These are phyloP conservation scores for Kalanchoe fedtschenkoi DNA, from an alignment of 164 flowering plant genomes.

Conservation along the genomic window DNA sequence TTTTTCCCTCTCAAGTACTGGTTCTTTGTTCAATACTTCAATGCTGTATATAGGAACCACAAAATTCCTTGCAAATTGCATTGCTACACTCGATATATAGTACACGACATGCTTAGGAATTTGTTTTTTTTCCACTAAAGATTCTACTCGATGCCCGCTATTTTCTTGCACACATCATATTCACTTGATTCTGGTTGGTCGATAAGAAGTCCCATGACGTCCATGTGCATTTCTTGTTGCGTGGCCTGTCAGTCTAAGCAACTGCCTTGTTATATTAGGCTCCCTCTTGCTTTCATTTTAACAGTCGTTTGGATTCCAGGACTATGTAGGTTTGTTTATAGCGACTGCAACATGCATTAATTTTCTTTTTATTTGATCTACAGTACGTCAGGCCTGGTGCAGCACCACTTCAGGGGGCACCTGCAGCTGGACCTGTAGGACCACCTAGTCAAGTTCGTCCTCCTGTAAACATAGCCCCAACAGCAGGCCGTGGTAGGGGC, in stretches of 20 bases:
- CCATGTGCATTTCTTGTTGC: background rate
- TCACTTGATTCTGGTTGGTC: background rate
- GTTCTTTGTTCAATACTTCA: too few species aligned
- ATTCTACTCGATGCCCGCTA: background rate
- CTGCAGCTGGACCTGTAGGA: constrained; percentile 40
- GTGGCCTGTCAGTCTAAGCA: background rate
- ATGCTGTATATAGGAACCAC: background rate
- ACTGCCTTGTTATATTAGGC: background rate
- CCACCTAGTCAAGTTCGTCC: constrained; percentile 78
- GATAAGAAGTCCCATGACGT: background rate
- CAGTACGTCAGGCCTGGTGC: constrained; percentile 99
- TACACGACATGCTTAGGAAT: background rate
- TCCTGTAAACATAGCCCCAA: constrained; percentile 9
- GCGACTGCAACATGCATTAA: background rate
- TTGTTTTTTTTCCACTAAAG: background rate
- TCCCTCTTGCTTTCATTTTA: background rate
- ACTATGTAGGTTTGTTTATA: background rate
- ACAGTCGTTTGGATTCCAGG: background rate
- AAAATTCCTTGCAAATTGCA: too few species aligned
- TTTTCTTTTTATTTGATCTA: constrained; percentile 14
- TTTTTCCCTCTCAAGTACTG: too few species aligned
- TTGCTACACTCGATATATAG: background rate
- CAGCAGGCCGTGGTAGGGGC: constrained; percentile 39
- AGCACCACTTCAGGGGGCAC: constrained; percentile 47
- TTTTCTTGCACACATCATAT: background rate